Evolutionary conservation across 2,329 filamentous ascomycete genomes (phyloP), one percentile per base, ranked within the genome.

Genomic region (Teratosphaeriaceae sp.): DNA sequence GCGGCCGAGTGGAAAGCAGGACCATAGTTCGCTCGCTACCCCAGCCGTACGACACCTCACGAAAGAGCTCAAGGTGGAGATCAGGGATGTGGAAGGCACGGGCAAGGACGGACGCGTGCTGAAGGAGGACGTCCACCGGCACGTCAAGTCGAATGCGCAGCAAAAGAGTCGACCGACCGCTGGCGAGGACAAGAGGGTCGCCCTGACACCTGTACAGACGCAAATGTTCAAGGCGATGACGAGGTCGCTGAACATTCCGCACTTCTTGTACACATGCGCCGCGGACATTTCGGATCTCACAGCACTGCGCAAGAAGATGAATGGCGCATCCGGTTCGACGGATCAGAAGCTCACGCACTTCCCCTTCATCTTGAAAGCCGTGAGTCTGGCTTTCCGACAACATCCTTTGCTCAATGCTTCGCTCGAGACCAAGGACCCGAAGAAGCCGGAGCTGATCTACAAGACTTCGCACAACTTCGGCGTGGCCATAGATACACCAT

Each of bases 171-270:
- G 42, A 31, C 39, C 64, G 18, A 51, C 64, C 47, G 53, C 63
- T 18, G 66, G 24, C 53, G 64, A 12, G 69, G 92, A 97, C 65
- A 84, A 80, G 7, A 66, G 73, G 2, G 73, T 83, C 23, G 71
- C 78, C 44, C 72, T 98, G 48, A 86, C 86, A 11, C 82, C 82
- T 27, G 84, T 86, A 12, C 90, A 97, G 68, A 75, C 78, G 27
- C 84, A 88, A 61, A 98, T 98, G 92, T 97, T 95, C 80, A 96
- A 94, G 70, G 78, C 82, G 47, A 98, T 98, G 92, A 96, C 90
- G 12, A 81, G 81, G 45, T 96, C 90, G 2, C 76, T 98, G 50
- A 79, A 68, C 39, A 97, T 96, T 56, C 92, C 92, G 0, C 92
- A 97, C 67, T 96, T 98, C 68, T 79, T 97, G 47, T 98, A 94